These are phyloP conservation scores for Fibroporia radiculosa DNA, from an alignment of 768 basidiomycete species.

Conservation along the genomic window DNA sequence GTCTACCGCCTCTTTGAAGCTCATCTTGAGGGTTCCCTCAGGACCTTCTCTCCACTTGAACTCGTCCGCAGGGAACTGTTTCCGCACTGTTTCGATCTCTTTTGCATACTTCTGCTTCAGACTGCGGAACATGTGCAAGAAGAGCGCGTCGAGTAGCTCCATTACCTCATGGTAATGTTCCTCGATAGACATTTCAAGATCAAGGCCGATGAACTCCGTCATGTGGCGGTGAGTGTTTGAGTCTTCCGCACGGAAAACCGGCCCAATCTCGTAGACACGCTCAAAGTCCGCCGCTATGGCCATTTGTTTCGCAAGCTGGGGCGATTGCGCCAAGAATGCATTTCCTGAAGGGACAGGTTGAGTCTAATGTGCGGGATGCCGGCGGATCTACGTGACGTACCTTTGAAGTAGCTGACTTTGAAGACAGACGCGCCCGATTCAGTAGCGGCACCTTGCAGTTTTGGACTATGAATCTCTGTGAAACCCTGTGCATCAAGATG, in stretches of 20 bases:
- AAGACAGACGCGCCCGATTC: slow-evolving; percentile 97
- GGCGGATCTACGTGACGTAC: slow-evolving; percentile 26
- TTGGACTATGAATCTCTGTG: slow-evolving; percentile 95
- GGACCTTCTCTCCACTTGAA: slow-evolving; percentile 92
- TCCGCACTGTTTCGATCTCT: slow-evolving; percentile 76
- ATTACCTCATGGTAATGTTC: slow-evolving; percentile 98
- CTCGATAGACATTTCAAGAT: slow-evolving; percentile 98
- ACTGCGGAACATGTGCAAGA: slow-evolving; percentile 80
- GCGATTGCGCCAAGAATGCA: slow-evolving; percentile 94
- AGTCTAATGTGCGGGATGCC: not conserved
- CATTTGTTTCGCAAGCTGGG: slow-evolving; percentile 99
- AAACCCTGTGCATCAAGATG: slow-evolving; percentile 71
- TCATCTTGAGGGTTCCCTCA: slow-evolving; percentile 79
- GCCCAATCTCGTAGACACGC: slow-evolving; percentile 94
- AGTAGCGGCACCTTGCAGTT: slow-evolving; percentile 93
- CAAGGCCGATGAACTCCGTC: slow-evolving; percentile 97
- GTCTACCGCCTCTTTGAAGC: slow-evolving; percentile 83
- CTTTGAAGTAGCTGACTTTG: slow-evolving; percentile 97
- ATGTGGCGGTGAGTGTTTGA: slow-evolving; percentile 96
- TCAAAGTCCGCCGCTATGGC: slow-evolving; percentile 98
- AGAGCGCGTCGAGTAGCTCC: slow-evolving; percentile 82
- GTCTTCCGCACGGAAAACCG: slow-evolving; percentile 96
- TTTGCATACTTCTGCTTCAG: slow-evolving; percentile 67
- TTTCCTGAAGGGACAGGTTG: slow-evolving; percentile 39
- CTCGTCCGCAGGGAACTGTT: slow-evolving; percentile 91